Evolutionary conservation across 768 basidiomycete genomes (phyloP), one percentile per base, ranked within the genome.

Genomic region (Termitomyces sp.): DNA sequence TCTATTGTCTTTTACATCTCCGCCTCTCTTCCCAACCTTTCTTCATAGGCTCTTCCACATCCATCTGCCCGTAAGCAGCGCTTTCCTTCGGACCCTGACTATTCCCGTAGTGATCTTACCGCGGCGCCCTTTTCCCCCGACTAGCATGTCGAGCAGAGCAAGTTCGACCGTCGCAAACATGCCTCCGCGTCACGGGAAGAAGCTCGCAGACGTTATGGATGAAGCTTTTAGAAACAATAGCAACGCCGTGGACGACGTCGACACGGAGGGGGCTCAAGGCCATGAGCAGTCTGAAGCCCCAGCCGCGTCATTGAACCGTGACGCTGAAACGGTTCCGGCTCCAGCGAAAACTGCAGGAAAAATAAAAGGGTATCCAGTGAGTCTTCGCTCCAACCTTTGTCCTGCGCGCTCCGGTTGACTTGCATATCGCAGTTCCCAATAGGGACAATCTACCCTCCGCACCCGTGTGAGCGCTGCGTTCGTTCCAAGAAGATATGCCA

Each of bases 391-490:
- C 56, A 7, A 20, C 31, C 20, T 52, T 7, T 53, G 6, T 40
- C 25, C 17, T 49, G 15, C 36, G 43, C 61, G 48, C 50, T 38
- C 48, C 20, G 47, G 15, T 50, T 63, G 25, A 66, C 50, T 36
- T 50, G 34, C 38, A 29, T 29, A 8, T 6, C 11, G 4, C 12
- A 65, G 59, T 63, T 63, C 48, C 59, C 63, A 59, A 60, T 68
- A 32, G 49, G 62, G 37, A 63, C 71, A 25, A 71, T 75, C 50
- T 72, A 72, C 59, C 74, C 79, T 37, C 76, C 78, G 32, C 73
- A 72, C 53, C 77, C 78, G 15, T 81, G 79, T 63, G 79, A 81
- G 59, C 76, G 79, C 53, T 81, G 79, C 61, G 69, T 76, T 64
- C 77, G 78, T 63, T 75, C 76, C 20, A 74, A 73, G 50, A 77